phyloP scores from a whole-genome alignment of 1,139 yeast species.

The Hyphopichia buzzinii region DNA sequence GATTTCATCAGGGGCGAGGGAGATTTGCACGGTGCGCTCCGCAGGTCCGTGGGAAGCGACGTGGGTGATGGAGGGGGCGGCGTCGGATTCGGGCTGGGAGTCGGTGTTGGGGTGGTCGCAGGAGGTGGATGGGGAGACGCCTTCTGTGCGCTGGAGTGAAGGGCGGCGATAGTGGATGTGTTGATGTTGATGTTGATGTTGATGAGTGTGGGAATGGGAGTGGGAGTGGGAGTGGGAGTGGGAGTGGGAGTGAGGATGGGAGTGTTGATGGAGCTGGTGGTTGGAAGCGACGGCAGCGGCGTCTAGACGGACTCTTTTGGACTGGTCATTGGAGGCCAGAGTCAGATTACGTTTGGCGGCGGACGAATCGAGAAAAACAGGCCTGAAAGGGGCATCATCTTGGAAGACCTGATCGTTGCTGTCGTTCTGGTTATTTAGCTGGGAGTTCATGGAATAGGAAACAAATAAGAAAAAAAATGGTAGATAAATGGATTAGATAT shows the following conservation, averaged over 20 bases:
- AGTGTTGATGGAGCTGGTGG: slow-evolving; percentile 4
- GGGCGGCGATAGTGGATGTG: slow-evolving; percentile 5
- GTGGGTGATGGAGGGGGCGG: too few relatives aligned
- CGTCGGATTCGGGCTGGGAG: too few relatives aligned
- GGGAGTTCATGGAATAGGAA: slow-evolving; percentile 14
- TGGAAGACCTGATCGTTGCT: slow-evolving; percentile 26
- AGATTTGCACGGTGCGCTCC: background rate
- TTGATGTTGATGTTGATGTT: slow-evolving; percentile 1
- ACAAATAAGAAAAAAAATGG: background rate
- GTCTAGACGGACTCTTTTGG: slow-evolving; percentile 11
- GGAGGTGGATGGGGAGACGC: background rate
- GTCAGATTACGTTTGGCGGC: slow-evolving; percentile 3
- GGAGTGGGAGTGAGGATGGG: slow-evolving; percentile 2
- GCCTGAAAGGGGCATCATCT: slow-evolving; percentile 31
- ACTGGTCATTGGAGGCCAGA: slow-evolving; percentile 7
- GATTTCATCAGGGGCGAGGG: background rate
- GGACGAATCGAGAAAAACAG: slow-evolving; percentile 29
- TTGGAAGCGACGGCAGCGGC: slow-evolving; percentile 9
- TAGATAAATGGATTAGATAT: background rate
- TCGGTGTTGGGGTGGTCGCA: too few relatives aligned
- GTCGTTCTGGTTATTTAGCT: slow-evolving; percentile 20
- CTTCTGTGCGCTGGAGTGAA: slow-evolving; percentile 1
- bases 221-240: slow-evolving; percentile 1
- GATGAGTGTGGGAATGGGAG: background rate
- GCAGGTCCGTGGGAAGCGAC: too few relatives aligned